These are phyloP conservation scores for Backusella morwellensis DNA, from an alignment of 192 early-diverging fungal species.

Conservation along the genomic window DNA sequence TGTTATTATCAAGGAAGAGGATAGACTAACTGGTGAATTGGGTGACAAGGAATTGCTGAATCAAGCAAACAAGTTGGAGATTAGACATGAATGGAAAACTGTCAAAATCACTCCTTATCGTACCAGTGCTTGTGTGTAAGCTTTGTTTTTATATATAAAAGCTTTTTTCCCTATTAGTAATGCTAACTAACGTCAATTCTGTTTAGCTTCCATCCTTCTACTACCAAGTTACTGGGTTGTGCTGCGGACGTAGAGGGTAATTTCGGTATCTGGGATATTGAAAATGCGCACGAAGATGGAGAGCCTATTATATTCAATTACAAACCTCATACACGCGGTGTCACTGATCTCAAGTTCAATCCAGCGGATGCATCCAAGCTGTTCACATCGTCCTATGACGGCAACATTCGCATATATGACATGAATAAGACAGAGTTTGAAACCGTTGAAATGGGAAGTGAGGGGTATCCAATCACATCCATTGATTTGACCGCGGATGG, in stretches of 20 bases:
- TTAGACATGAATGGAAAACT: conserved; percentile 46
- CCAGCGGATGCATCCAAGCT: conserved; percentile 46
- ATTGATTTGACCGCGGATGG: conserved; percentile 33
- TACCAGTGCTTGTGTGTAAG: conserved; percentile 38
- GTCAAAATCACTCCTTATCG: conserved; percentile 50
- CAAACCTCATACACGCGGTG: conserved; percentile 46
- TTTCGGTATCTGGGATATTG: conserved; percentile 60
- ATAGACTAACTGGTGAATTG: neutral
- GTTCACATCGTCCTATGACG: conserved; percentile 58
- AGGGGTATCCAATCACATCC: conserved; percentile 31
- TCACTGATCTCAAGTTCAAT: conserved; percentile 50
- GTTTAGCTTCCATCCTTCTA: conserved; percentile 54
- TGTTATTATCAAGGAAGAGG: neutral
- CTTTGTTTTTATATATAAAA: neutral
- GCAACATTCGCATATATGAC: conserved; percentile 57
- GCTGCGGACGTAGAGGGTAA: conserved; percentile 49
- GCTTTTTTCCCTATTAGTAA: too few relatives aligned
- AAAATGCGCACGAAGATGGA: conserved; percentile 37
- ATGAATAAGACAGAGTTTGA: conserved; percentile 53
- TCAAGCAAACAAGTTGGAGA: conserved; percentile 28
- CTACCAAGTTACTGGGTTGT: conserved; percentile 48
- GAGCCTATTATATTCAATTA: conserved; percentile 53
- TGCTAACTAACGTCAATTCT: neutral
- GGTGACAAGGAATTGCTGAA: conserved; percentile 16
- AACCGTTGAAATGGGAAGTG: conserved; percentile 33